These are phyloP conservation scores for Sordaria brevicollis DNA, from an alignment of 495 filamentous ascomycete genomes.

Conservation along the genomic window DNA sequence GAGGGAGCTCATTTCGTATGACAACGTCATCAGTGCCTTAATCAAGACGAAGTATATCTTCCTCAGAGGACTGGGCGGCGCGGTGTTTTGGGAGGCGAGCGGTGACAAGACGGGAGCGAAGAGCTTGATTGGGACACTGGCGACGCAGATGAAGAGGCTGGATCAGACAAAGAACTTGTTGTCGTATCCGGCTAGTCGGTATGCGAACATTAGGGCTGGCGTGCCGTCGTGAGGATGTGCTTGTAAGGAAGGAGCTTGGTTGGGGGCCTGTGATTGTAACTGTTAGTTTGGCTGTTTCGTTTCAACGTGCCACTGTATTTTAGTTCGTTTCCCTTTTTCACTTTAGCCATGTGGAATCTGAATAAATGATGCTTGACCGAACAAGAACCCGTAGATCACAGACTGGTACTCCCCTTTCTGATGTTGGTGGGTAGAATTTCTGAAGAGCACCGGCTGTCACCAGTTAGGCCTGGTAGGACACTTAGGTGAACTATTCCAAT, in stretches of 20 bases:
- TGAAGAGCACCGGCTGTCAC: no score
- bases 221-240: constrained; percentile 17
- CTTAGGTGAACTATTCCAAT: no score
- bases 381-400: no score
- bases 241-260: background rate
- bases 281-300: background rate
- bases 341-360: no score
- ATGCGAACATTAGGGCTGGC: constrained; percentile 54
- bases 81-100: constrained; percentile 87
- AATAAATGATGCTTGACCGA: no score
- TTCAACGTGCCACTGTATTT: background rate
- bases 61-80: constrained; percentile 57
- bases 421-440: no score
- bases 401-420: no score
- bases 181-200: constrained; percentile 56
- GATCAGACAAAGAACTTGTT: constrained; percentile 54
- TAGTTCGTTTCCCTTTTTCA: no score
- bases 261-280: background rate
- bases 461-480: no score
- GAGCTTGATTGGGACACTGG: constrained; percentile 55
- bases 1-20: constrained; percentile 65
- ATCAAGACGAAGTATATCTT: constrained; percentile 58
- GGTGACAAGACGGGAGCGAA: constrained; percentile 52
- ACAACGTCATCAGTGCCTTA: constrained; percentile 48
- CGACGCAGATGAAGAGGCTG: constrained; percentile 39